A percentile compares a stretch with the other conserved stretches of the same genome.
Evolutionary conservation across 2,329 filamentous ascomycete genomes (phyloP).

Genomic region (Pseudohalonectria lignicola): DNA sequence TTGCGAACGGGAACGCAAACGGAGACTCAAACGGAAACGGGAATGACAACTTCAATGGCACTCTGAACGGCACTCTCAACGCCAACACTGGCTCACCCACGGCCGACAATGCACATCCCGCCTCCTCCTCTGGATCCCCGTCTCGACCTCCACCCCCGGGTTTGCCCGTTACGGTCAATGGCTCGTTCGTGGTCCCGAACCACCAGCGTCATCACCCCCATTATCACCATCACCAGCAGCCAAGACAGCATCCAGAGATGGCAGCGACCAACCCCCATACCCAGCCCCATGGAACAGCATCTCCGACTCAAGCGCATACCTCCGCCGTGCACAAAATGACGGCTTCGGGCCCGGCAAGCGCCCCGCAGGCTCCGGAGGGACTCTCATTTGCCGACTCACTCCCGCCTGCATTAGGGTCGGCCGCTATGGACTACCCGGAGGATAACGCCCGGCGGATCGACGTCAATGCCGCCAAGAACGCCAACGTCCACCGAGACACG

Average conservation of each 20-base stretch:
- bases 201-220: neutral
- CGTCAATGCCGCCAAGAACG: conserved; percentile 57
- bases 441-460: conserved; percentile 55
- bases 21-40: neutral
- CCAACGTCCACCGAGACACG: conserved; percentile 55
- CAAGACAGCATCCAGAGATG: too few relatives aligned
- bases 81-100: too few relatives aligned
- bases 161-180: too few relatives aligned
- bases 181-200: neutral
- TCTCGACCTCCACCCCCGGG: too few relatives aligned
- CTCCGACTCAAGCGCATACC: conserved; percentile 17
- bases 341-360: conserved; percentile 29
- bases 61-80: too few relatives aligned
- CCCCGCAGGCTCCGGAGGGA: too few relatives aligned
- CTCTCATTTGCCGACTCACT: conserved; percentile 43
- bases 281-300: neutral
- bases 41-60: too few relatives aligned
- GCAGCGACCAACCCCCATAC: too few relatives aligned
- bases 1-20: conserved; percentile 23
- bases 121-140: too few relatives aligned
- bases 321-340: conserved; percentile 26
- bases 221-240: too few relatives aligned
- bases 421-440: conserved; percentile 26
- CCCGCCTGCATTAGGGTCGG: conserved; percentile 8
- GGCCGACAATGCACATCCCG: too few relatives aligned